phyloP scores from a whole-genome alignment of 768 basidiomycete species.

The Flagelloscypha sp. region DNA sequence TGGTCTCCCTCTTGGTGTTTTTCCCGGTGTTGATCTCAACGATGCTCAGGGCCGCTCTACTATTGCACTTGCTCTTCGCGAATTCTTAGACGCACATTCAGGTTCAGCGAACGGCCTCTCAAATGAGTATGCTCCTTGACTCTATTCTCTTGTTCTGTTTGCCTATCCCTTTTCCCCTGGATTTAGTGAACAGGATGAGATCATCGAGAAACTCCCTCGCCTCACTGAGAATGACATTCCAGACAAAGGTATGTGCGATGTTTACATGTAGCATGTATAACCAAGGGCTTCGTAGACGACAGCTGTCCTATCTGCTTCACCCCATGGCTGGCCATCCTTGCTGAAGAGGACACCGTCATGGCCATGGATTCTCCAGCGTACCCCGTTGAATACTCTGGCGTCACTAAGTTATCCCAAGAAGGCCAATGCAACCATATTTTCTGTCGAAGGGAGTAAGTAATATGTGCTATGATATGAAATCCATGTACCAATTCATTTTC shows the following conservation, averaged over 20 bases:
- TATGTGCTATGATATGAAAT: conserved; percentile 5
- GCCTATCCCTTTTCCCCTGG: too few species aligned
- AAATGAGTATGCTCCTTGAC: too few species aligned
- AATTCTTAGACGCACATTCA: too few species aligned
- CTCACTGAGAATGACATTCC: conserved; percentile 41
- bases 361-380: conserved; percentile 78
- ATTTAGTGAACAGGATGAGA: too few species aligned
- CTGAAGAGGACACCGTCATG: conserved; percentile 65
- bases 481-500: conserved; percentile 11
- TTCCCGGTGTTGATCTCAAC: too few species aligned
- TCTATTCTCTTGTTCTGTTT: too few species aligned
- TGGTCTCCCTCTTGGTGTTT: too few species aligned
- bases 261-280: not conserved
- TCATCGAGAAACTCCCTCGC: conserved; percentile 39
- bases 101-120: too few species aligned
- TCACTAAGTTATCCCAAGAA: conserved; percentile 48
- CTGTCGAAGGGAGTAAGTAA: conserved; percentile 66
- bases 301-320: conserved; percentile 71
- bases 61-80: too few species aligned
- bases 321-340: conserved; percentile 55
- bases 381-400: conserved; percentile 59
- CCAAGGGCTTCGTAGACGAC: conserved; percentile 38
- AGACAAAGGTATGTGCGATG: conserved; percentile 30
- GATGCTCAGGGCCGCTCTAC: too few species aligned
- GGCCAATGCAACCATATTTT: conserved; percentile 62